These are phyloP conservation scores for Clonostachys rhizophaga DNA, from an alignment of 2,329 filamentous ascomycete species.

Conservation along the genomic window DNA sequence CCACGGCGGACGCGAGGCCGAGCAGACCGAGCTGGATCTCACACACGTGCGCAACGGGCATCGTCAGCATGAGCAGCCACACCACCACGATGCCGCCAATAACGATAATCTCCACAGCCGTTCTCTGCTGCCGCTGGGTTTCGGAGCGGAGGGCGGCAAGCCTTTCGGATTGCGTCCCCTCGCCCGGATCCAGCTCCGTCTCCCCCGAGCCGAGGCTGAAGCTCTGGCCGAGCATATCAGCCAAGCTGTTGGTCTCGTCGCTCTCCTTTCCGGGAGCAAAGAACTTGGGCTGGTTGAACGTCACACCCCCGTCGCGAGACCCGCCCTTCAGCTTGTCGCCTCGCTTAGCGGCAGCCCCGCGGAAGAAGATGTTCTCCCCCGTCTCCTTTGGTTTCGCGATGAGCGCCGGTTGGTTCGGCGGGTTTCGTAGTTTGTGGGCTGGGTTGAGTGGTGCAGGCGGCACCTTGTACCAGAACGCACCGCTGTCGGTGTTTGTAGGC, in stretches of 20 bases:
- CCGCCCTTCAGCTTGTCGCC: conserved; percentile 4
- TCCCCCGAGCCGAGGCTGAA: not conserved
- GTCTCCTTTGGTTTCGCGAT: conserved; percentile 34
- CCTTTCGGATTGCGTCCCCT: too few species aligned
- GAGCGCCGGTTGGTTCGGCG: conserved; percentile 50
- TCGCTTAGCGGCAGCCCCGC: conserved; percentile 3
- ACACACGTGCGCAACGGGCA: too few species aligned
- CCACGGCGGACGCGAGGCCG: too few species aligned
- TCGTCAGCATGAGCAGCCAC: too few species aligned
- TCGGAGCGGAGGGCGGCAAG: too few species aligned
- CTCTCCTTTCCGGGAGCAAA: conserved; percentile 41
- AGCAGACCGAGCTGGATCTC: too few species aligned
- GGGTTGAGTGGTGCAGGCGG: conserved; percentile 66
- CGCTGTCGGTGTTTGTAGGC: conserved; percentile 34
- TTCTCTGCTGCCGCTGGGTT: too few species aligned
- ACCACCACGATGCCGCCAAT: too few species aligned
- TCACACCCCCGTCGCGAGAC: conserved; percentile 15
- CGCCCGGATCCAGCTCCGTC: not conserved
- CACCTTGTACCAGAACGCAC: conserved; percentile 65
- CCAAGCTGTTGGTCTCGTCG: conserved; percentile 36
- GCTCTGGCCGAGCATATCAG: conserved; percentile 28
- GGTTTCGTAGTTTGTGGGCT: conserved; percentile 57
- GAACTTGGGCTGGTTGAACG: conserved; percentile 57
- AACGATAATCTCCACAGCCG: too few species aligned
- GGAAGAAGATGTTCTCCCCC: conserved; percentile 39